phyloP scores from a whole-genome alignment of 1,284 basidiomycete genomes.

The Moesziomyces sp. region DNA sequence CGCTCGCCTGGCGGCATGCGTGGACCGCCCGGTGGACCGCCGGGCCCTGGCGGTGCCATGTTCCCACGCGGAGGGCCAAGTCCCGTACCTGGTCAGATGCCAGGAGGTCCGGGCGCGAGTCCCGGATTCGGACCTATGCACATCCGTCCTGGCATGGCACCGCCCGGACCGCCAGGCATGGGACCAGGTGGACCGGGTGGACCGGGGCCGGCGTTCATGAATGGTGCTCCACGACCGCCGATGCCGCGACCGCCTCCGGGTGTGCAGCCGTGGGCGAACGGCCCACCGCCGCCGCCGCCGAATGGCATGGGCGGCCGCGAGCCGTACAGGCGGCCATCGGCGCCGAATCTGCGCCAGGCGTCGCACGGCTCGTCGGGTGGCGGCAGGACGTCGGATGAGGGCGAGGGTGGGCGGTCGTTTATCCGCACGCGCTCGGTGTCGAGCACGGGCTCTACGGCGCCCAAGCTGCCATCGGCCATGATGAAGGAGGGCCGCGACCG shows the following conservation, averaged over 20 bases:
- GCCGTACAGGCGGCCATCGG: constrained; percentile 43
- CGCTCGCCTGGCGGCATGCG: constrained; percentile 26
- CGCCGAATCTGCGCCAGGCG: constrained; percentile 54
- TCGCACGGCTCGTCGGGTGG: constrained; percentile 32
- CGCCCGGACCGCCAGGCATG: constrained; percentile 5
- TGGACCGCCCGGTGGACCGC: constrained; percentile 15
- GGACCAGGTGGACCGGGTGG: constrained; percentile 33
- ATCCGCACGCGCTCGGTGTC: constrained; percentile 48
- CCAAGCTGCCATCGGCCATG: constrained; percentile 58
- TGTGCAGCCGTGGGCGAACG: constrained; percentile 11
- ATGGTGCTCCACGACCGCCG: constrained; percentile 32
- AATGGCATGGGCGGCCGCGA: constrained; percentile 31
- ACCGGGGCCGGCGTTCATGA: constrained; percentile 36
- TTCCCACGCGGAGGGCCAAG: constrained; percentile 42
- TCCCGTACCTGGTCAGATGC: constrained; percentile 36
- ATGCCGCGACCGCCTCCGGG: constrained; percentile 30
- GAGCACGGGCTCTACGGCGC: constrained; percentile 37
- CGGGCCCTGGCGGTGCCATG: constrained; percentile 20
- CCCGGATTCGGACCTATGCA: constrained; percentile 33
- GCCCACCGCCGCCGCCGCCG: constrained; percentile 19
- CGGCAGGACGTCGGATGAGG: constrained; percentile 40
- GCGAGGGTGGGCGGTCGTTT: constrained; percentile 18
- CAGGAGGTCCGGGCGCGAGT: constrained; percentile 21
- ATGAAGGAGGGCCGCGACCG: constrained; percentile 46
- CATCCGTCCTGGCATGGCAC: constrained; percentile 29